These are phyloP conservation scores for Solanum hybrid DNA, from an alignment of 305 asterid species.

Conservation along the genomic window DNA sequence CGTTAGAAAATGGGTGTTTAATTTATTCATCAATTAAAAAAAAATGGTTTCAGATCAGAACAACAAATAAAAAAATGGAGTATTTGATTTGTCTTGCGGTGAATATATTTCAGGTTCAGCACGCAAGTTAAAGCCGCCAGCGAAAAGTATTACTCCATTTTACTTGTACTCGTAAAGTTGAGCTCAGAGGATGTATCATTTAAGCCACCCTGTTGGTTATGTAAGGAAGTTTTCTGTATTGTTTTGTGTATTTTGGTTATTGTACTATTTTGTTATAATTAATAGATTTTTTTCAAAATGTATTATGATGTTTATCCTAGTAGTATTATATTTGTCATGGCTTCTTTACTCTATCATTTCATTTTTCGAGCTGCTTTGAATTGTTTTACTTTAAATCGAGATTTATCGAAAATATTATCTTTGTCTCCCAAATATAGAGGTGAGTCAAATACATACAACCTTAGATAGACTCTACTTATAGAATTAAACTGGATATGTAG, in stretches of 20 bases:
- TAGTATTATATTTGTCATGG: background rate
- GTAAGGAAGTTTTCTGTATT: background rate
- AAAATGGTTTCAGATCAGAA: background rate
- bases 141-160: background rate
- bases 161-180: background rate
- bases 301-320: too few relatives aligned
- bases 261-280: background rate
- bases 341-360: too few relatives aligned
- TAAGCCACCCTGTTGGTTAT: too few relatives aligned
- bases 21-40: background rate
- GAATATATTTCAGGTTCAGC: background rate
- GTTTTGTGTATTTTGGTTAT: too few relatives aligned
- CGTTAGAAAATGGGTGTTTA: background rate
- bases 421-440: background rate
- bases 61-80: background rate
- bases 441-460: background rate
- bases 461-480: too few relatives aligned
- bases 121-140: background rate
- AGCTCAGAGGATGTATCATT: background rate
- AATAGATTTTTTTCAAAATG: background rate
- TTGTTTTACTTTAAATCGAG: background rate
- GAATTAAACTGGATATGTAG: too few relatives aligned
- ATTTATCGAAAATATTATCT: too few relatives aligned
- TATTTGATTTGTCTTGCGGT: background rate
- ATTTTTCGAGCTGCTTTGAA: background rate